Percentiles rank a stretch among this genome's conserved stretches.
Conservation (phyloP, 2,329 filamentous ascomycete genomes). For the Fusarium beomiforme region DNA sequence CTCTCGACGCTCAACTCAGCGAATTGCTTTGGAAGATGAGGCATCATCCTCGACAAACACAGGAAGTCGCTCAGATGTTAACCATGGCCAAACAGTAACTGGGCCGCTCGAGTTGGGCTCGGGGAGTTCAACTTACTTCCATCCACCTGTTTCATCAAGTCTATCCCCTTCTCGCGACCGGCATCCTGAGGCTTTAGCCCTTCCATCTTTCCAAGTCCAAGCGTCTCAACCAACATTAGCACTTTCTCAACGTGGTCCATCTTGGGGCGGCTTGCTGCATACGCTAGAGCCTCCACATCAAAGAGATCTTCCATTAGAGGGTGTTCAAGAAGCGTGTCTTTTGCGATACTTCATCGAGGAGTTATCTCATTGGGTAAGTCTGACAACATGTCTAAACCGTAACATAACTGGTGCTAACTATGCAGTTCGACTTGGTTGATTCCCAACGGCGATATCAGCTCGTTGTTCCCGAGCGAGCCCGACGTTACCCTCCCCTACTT, state of each 20-base stretch:
- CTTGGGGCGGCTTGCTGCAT: slow-evolving; percentile 13
- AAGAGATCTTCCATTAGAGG: neutral
- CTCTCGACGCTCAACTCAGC: neutral
- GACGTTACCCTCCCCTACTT: slow-evolving; percentile 19
- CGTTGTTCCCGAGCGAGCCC: slow-evolving; percentile 24
- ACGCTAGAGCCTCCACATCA: slow-evolving; percentile 4
- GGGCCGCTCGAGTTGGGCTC: neutral
- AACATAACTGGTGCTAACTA: accelerated
- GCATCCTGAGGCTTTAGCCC: neutral
- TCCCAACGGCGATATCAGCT: slow-evolving; percentile 21
- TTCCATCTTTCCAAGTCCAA: neutral
- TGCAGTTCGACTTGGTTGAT: slow-evolving; percentile 33
- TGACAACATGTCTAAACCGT: accelerated
- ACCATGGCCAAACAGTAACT: neutral
- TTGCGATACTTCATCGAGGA: slow-evolving; percentile 36
- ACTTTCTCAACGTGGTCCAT: slow-evolving; percentile 14
- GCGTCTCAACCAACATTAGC: neutral
- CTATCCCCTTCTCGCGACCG: neutral
- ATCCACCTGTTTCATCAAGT: neutral
- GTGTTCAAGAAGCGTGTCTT: slow-evolving; percentile 32
- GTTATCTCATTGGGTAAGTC: slow-evolving; percentile 28
- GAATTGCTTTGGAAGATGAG: slow-evolving; percentile 5
- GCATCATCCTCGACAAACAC: accelerated
- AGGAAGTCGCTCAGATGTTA: neutral
- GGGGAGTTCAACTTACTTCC: neutral